phyloP scores from a whole-genome alignment of 2,329 filamentous ascomycete genomes.

The Talaromyces funiculosus region DNA sequence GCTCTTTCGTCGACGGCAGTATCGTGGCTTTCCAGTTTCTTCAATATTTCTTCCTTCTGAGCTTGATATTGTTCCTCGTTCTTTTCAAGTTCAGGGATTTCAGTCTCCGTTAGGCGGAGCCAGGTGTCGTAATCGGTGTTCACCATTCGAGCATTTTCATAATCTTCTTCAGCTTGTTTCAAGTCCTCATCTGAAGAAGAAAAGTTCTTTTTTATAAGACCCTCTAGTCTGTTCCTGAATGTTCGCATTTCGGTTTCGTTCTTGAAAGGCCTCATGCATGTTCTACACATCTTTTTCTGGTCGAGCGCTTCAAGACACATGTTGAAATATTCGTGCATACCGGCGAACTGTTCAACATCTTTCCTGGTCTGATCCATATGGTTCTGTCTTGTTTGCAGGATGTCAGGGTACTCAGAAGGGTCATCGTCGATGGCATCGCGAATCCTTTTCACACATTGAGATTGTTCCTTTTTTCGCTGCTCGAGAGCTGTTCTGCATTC shows the following conservation, averaged over 20 bases:
- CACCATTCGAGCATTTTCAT: constrained; percentile 58
- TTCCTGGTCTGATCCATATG: constrained; percentile 51
- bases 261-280: constrained; percentile 68
- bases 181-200: constrained; percentile 59
- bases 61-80: constrained; percentile 58
- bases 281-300: constrained; percentile 65
- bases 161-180: constrained; percentile 55
- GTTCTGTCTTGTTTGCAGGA: constrained; percentile 48
- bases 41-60: constrained; percentile 56
- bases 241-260: constrained; percentile 54
- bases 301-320: constrained; percentile 62
- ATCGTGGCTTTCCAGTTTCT: constrained; percentile 63
- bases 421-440: constrained; percentile 53
- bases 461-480: constrained; percentile 58
- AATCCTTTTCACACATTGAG: constrained; percentile 58
- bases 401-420: constrained; percentile 47
- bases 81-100: constrained; percentile 63
- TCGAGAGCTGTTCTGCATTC: constrained; percentile 59
- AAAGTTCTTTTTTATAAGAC: constrained; percentile 47
- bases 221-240: constrained; percentile 61
- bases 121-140: constrained; percentile 69
- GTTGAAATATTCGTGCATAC: constrained; percentile 65
- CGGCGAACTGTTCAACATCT: constrained; percentile 62
- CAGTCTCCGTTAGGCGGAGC: constrained; percentile 58
- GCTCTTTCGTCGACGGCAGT: constrained; percentile 56